Base-by-base conservation (phyloP, 805 yeast species). In the Candida silvatica region DNA sequence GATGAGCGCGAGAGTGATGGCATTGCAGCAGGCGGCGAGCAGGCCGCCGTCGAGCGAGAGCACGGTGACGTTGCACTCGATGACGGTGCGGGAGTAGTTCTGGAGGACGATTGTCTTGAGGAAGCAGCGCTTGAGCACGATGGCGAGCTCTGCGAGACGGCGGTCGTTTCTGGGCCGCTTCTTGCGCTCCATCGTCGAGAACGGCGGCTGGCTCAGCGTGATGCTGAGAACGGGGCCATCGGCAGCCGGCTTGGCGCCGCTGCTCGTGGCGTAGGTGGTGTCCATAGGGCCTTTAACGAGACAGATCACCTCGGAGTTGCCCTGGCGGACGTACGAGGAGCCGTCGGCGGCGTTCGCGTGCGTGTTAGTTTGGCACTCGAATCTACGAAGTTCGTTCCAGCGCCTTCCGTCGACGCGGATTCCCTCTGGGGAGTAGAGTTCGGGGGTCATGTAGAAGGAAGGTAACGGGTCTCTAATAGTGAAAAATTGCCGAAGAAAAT, bases 381-480 rank as follows among this genome's bases (percentile, higher is more conserved):
- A 84, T 20, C 78, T 69, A 33, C 97, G 77, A 29, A 88, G 67
- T 56, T 92, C 98, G 49, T 90, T 86, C 87, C 92, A 87, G 42
- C 98, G 70, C 48, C 98, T 75, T 2, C 98, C 98, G 55, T 92
- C 97, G 11, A 80, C 64, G 44, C 98, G 68, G 31, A 92, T 68
- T 4, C 98, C 98, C 59, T 92, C 97, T 5, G 96, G 96, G 0
- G 97, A 88, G 53, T 84, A 90, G 30, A 92, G 59, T 64, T 92
- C 98, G 47, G 77, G 44, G 27, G 56, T 52, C 59, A 54, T 54
- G 14, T 12, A 19, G 8, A 22, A 22, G 12, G 15, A 20, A 17
- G n/a, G 31, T 8, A n/a, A n/a, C n/a, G n/a, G n/a, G n/a, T n/a
- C n/a, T n/a, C n/a, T n/a, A n/a, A n/a, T n/a, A n/a, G n/a, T n/a